Evolutionary conservation across 805 yeast genomes (phyloP).

Genomic region (Peterozyma xylosa): DNA sequence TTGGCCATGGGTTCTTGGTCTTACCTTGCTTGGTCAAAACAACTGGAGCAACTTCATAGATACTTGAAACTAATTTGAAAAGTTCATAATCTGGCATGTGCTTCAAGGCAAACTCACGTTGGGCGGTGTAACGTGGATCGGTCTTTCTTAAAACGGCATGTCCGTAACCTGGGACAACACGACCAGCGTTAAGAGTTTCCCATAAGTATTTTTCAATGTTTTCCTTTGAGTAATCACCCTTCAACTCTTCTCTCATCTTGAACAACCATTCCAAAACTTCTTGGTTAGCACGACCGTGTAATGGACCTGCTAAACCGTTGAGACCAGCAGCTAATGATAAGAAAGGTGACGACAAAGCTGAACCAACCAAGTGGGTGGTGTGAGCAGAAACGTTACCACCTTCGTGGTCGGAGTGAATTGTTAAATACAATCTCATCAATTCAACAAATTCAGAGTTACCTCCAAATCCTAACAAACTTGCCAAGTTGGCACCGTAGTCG

Average conservation of each 20-base stretch:
- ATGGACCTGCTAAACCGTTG: conserved; percentile 83
- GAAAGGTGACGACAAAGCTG: conserved; percentile 74
- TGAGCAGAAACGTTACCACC: conserved; percentile 89
- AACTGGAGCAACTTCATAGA: conserved; percentile 77
- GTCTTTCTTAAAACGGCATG: conserved; percentile 86
- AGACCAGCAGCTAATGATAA: conserved; percentile 75
- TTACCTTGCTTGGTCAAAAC: conserved; percentile 80
- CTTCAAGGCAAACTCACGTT: conserved; percentile 69
- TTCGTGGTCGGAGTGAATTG: conserved; percentile 84
- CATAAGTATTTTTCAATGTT: conserved; percentile 71
- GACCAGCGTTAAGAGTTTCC: conserved; percentile 73
- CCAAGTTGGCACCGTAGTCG: conserved; percentile 62
- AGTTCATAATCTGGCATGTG: conserved; percentile 75
- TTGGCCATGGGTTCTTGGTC: conserved; percentile 92
- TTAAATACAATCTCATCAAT: conserved; percentile 72
- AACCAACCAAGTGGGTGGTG: conserved; percentile 80
- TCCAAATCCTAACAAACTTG: conserved; percentile 54
- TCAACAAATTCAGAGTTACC: conserved; percentile 64
- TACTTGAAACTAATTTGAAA: conserved; percentile 70
- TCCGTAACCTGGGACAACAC: conserved; percentile 87
- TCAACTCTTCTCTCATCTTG: conserved; percentile 56
- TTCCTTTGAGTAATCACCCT: conserved; percentile 63
- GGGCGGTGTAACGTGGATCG: conserved; percentile 83
- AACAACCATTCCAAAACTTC: conserved; percentile 79
- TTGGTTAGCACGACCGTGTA: conserved; percentile 85